phyloP scores from a whole-genome alignment of 441 rosid genomes.

The Rhodomyrtus psidioides region DNA sequence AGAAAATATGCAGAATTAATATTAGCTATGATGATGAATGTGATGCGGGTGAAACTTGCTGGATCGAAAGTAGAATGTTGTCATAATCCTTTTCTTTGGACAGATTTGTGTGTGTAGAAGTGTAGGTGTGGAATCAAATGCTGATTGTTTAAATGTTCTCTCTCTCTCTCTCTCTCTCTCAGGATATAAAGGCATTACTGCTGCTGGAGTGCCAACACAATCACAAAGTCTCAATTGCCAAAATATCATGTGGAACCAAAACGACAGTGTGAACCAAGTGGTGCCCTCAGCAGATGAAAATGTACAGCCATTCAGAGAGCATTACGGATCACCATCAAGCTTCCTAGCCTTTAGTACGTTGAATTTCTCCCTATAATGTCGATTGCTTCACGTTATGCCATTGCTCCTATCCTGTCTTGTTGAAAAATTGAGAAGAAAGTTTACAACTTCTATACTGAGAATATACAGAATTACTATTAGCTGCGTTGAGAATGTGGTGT shows the following conservation, averaged over 20 bases:
- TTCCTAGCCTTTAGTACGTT: neutral
- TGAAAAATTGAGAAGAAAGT: neutral
- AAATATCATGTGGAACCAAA: neutral
- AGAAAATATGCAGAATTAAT: neutral
- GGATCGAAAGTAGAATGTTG: neutral
- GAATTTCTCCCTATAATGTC: neutral
- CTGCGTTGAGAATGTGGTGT: neutral
- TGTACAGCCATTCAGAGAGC: neutral
- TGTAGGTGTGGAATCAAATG: no score
- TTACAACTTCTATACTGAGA: neutral
- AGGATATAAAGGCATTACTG: neutral
- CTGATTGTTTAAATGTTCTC: no score
- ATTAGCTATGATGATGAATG: neutral
- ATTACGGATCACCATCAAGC: neutral
- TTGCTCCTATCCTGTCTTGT: neutral
- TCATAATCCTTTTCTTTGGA: neutral
- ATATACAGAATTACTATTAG: neutral
- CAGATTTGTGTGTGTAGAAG: neutral
- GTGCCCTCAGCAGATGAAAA: neutral
- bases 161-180: no score
- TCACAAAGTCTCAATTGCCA: neutral
- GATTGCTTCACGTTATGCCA: neutral
- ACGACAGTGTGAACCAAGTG: neutral
- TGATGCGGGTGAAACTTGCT: neutral
- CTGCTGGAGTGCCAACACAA: rapidly evolving